These are phyloP conservation scores for Rhododendron molle DNA, from an alignment of 148 eudicot genomes.

Conservation along the genomic window DNA sequence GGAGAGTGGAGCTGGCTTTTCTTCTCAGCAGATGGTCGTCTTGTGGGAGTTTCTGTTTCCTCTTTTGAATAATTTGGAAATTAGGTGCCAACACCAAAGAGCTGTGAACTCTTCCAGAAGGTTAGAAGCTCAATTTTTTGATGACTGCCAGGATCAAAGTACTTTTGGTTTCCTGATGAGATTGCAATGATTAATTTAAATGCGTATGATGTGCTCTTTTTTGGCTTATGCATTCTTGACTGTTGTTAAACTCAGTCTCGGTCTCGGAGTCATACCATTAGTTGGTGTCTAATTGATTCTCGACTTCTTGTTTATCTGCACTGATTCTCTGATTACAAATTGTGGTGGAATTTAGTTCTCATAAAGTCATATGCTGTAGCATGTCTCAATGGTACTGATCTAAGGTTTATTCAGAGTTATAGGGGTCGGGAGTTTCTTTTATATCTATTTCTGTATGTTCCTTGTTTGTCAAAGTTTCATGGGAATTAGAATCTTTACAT, in stretches of 20 bases:
- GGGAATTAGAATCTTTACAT: neutral
- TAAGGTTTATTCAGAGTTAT: neutral
- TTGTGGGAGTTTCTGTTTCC: neutral
- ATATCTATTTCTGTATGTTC: neutral
- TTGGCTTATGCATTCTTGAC: neutral
- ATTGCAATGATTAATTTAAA: neutral
- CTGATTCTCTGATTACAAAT: neutral
- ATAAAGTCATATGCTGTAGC: neutral
- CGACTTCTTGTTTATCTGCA: neutral
- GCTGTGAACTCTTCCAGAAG: conserved; percentile 7
- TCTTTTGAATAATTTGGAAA: neutral
- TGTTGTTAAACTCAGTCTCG: too few relatives aligned
- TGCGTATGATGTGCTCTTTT: neutral
- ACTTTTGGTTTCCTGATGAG: conserved; percentile 3
- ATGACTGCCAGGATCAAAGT: neutral
- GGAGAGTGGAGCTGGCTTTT: neutral
- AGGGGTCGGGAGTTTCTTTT: neutral
- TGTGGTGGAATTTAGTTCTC: neutral
- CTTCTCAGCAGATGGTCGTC: neutral
- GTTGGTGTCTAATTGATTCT: neutral
- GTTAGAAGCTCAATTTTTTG: neutral
- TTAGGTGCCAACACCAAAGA: neutral
- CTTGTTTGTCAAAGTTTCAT: neutral
- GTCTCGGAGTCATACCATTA: too few relatives aligned
- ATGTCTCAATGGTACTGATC: neutral